Conservation (phyloP, 1,284 basidiomycete genomes). For the Austroboletus novae-zelandiae region DNA sequence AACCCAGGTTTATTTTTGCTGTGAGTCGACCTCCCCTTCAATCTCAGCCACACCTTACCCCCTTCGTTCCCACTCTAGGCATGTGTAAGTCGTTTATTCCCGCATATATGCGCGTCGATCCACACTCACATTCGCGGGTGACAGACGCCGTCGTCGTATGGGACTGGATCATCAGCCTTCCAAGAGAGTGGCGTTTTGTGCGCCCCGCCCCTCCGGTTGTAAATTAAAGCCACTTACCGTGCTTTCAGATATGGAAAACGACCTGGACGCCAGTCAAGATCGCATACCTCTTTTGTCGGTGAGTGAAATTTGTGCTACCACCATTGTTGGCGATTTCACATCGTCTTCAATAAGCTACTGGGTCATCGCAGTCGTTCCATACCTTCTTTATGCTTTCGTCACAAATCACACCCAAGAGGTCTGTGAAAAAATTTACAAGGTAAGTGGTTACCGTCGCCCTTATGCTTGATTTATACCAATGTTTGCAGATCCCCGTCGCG, state of each 20-base stretch:
- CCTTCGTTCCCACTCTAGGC: constrained; percentile 41
- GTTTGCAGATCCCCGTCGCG: constrained; percentile 63
- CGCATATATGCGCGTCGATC: constrained; percentile 13
- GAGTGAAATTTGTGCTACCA: constrained; percentile 21
- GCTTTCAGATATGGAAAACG: constrained; percentile 68
- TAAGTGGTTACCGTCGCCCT: constrained; percentile 24
- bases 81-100: constrained; percentile 57
- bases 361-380: constrained; percentile 74
- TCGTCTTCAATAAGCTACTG: constrained; percentile 52
- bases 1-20: constrained; percentile 79
- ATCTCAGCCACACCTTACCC: constrained; percentile 1
- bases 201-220: constrained; percentile 22
- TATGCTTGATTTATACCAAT: constrained; percentile 3
- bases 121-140: constrained; percentile 17
- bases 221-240: constrained; percentile 5
- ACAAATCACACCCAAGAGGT: constrained; percentile 57
- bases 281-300: constrained; percentile 79
- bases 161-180: constrained; percentile 77
- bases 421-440: constrained; percentile 68
- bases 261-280: constrained; percentile 78
- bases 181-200: constrained; percentile 73
- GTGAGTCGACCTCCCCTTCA: constrained; percentile 43
- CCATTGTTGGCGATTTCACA: not conserved
- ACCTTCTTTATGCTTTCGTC: constrained; percentile 70
- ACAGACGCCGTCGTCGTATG: constrained; percentile 75